These are phyloP conservation scores for Solanum ahanhuiri DNA, from an alignment of 257 asterid genomes.

Conservation along the genomic window DNA sequence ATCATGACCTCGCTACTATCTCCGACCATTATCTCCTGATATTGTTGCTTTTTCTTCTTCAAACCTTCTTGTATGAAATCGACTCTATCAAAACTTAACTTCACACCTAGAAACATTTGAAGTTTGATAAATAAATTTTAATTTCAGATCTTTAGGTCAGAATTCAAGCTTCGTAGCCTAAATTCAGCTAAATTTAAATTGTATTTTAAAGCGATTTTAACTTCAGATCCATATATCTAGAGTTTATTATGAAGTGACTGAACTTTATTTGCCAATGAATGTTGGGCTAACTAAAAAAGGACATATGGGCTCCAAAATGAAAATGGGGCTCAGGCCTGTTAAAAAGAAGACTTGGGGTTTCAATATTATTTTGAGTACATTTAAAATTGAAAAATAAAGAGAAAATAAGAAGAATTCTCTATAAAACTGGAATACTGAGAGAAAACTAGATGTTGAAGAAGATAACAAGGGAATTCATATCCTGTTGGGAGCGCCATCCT, in stretches of 20 bases:
- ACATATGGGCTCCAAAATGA: background rate
- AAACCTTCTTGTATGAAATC: no score
- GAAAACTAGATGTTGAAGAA: background rate
- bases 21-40: no score
- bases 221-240: background rate
- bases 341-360: background rate
- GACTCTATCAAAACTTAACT: background rate
- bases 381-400: background rate
- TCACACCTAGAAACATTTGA: background rate
- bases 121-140: background rate
- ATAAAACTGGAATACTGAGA: background rate
- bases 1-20: background rate
- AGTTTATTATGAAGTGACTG: no score
- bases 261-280: no score
- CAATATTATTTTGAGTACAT: background rate
- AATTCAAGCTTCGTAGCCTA: no score
- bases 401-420: background rate
- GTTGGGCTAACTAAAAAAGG: background rate
- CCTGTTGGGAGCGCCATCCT: no score
- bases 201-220: background rate
- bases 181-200: no score
- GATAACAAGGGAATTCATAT: background rate
- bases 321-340: background rate
- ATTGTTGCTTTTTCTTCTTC: no score
- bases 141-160: no score